A percentile compares a stretch with the other conserved stretches of the same genome.
These are phyloP conservation scores for Entoloma clypeatum DNA, from an alignment of 1,284 basidiomycete genomes.

Conservation along the genomic window DNA sequence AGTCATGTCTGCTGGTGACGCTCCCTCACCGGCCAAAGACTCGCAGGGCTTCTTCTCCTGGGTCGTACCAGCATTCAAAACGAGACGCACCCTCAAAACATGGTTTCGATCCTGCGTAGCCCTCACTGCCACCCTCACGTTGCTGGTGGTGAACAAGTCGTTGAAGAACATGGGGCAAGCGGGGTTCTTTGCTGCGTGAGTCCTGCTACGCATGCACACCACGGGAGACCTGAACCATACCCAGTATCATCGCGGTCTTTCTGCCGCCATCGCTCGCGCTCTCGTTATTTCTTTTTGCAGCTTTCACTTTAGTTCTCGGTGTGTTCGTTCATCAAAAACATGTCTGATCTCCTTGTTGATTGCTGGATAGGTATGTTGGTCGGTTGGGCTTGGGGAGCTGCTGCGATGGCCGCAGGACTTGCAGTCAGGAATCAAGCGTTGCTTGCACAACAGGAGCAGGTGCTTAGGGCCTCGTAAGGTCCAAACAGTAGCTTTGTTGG, in stretches of 20 bases:
- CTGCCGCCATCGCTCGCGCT: slow-evolving; percentile 35
- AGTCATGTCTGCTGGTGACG: no score
- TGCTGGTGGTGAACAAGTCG: slow-evolving; percentile 30
- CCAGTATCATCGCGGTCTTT: slow-evolving; percentile 33
- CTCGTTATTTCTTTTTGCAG: slow-evolving; percentile 32
- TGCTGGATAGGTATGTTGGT: slow-evolving; percentile 52
- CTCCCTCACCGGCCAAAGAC: no score
- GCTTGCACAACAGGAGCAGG: slow-evolving; percentile 44
- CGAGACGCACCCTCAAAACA: slow-evolving; percentile 34
- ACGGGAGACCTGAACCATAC: background rate
- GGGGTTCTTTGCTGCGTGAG: slow-evolving; percentile 37
- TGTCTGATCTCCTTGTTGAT: background rate
- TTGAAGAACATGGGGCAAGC: slow-evolving; percentile 35
- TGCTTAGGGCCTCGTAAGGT: slow-evolving; percentile 36
- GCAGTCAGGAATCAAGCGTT: slow-evolving; percentile 52
- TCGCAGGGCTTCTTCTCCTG: slow-evolving; percentile 22
- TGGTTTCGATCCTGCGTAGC: slow-evolving; percentile 35
- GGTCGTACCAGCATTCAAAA: slow-evolving; percentile 31
- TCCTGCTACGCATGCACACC: slow-evolving; percentile 20
- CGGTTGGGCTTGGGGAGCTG: slow-evolving; percentile 75
- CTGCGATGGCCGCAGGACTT: slow-evolving; percentile 65
- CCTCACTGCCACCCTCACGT: slow-evolving; percentile 27
- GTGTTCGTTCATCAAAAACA: background rate
- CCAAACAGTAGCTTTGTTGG: background rate
- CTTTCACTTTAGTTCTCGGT: slow-evolving; percentile 31